Evolutionary conservation across 1,139 yeast species (phyloP), one percentile per base, ranked within the genome.

Genomic region (Yamadazyma atmosphaerica): DNA sequence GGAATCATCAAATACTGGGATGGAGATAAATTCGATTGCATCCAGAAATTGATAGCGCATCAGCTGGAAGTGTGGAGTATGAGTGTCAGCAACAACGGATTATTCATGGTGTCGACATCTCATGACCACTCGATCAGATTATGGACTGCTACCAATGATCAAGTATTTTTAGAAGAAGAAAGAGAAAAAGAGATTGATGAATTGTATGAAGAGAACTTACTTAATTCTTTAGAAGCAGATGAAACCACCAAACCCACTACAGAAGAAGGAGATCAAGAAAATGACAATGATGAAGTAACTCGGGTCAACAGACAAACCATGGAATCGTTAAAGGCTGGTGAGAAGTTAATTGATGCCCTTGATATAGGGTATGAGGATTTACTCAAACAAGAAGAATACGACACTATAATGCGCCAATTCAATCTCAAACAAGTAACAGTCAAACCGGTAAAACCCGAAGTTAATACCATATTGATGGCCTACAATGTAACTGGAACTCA

Each of bases 321-420:
- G 57, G 98, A 92, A 55, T 86, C 97, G 1, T 74, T 92, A 54
- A 92, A 92, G 61, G 94, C 97, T 0, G 97, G 98, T 49, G 99
- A 92, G 62, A 83, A 83, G 52, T 66, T 92, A 36, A 83, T 89
- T 77, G 98, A 92, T 56, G 97, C 98, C 0, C 68, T 92, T 34
- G 98, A 92, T 48, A 70, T 90, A 46, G 95, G 95, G 2, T 65
- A 68, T 22, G 80, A 77, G 41, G 97, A 89, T 51, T 65, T 87
- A 31, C 81, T 77, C 32, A 78, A 78, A n/a, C 57, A 61, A 22
- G 78, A 72, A 40, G 74, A 72, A 37, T 82, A 83, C 52, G 50
- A 48, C 32, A 39, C 44, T 36, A 61, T 60, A 28, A 44, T 65
- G 38, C 54, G 50, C 54, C 74, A 76, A 52, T 60, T 46, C 40